Evolutionary conservation across 768 basidiomycete species (phyloP), one percentile per base, ranked within the genome.

Genomic region (Lactarius deliciosus): DNA sequence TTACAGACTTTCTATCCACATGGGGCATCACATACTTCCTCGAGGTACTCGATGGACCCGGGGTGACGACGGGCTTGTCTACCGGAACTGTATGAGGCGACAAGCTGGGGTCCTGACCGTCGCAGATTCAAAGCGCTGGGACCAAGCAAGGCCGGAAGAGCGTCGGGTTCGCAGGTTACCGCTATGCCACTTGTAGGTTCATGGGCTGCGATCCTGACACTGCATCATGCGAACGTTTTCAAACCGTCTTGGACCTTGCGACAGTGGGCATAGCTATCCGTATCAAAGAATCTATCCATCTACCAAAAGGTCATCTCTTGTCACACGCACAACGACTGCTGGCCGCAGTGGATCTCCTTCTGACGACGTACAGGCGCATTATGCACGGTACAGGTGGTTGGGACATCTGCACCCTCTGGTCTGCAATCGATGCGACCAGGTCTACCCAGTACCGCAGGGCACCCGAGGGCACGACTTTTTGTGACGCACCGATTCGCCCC

Each of bases 1-100:
- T 89, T 53, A 79, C 81, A 20, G 89, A 91, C 73, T 91, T 91
- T 91, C 74, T n/a, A n/a, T n/a, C n/a, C n/a, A n/a, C n/a, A n/a
- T n/a, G n/a, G n/a, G n/a, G n/a, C 79, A 75, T n/a, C 73, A 80
- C 61, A 73, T 82, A 63, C 71, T 79, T 47, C 73, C 77, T 36
- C 67, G 67, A 6, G 78, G 18, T 45, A 74, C 77, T 2, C 85
- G 86, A 60, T 90, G 85, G 84, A 84, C 83, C 22, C 77, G 85
- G 2, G 81, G 81, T 5, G 90, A 92, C 73, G 74, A 80, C 2
- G 82, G 85, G 60, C 86, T 88, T 16, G 83, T 83, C 2, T 85
- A 85, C 70, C 82, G 87, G 38, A 89, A 90, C 3, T 76, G 76
- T 58, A 87, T 86, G 83, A 79, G 83, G 61, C 76, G 74, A 61